Conservation (phyloP, 2,329 filamentous ascomycete genomes). For the Colletotrichum godetiae region DNA sequence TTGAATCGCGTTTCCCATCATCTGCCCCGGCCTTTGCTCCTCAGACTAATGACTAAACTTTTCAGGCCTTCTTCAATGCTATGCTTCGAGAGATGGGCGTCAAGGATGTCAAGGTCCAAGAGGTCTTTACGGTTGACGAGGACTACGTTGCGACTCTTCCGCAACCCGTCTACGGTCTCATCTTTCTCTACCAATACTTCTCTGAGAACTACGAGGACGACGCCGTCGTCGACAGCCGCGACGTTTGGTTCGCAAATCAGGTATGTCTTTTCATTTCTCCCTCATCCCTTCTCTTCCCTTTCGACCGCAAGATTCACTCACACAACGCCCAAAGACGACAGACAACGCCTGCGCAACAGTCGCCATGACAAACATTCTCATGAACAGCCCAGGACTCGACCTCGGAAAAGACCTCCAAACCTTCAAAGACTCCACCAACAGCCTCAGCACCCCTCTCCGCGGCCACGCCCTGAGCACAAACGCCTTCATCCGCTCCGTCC, state of each 20-base stretch:
- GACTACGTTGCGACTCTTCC: constrained; percentile 71
- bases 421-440: constrained; percentile 79
- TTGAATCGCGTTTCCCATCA: constrained; percentile 4
- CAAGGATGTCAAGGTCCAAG: constrained; percentile 76
- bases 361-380: constrained; percentile 91
- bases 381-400: constrained; percentile 77
- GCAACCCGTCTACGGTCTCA: constrained; percentile 85
- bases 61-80: constrained; percentile 83
- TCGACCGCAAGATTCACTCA: not conserved
- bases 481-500: constrained; percentile 80
- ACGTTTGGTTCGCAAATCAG: constrained; percentile 96
- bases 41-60: not conserved
- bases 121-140: constrained; percentile 80
- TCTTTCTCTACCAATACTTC: constrained; percentile 85
- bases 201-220: constrained; percentile 66
- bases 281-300: not conserved
- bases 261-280: constrained; percentile 51
- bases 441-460: constrained; percentile 77
- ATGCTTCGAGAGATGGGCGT: constrained; percentile 86
- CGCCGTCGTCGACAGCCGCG: constrained; percentile 56
- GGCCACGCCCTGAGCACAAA: constrained; percentile 82
- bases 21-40: not conserved
- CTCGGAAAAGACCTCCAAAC: constrained; percentile 76
- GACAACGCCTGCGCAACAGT: constrained; percentile 92
- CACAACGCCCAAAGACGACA: constrained; percentile 66